Conservation (phyloP, 2,329 filamentous ascomycete genomes). For the Xylariaceae sp. region DNA sequence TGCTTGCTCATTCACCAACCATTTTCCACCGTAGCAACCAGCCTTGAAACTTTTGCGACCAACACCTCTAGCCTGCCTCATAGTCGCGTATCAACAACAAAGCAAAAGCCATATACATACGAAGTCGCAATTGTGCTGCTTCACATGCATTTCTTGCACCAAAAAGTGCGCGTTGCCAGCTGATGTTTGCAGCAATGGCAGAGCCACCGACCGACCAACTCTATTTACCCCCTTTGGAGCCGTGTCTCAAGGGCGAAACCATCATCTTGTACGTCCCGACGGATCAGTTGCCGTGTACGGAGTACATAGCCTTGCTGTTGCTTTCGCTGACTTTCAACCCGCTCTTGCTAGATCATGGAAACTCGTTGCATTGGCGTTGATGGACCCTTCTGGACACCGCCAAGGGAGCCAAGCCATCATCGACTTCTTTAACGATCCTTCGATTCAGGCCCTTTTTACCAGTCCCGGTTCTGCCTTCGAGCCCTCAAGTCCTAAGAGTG, state of each 20-base stretch:
- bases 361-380: slow-evolving; percentile 52
- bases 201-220: slow-evolving; percentile 60
- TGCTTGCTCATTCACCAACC: background rate
- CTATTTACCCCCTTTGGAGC: slow-evolving; percentile 81
- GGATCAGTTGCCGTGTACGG: background rate
- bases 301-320: background rate
- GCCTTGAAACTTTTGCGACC: slow-evolving; percentile 20
- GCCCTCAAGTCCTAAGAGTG: slow-evolving; percentile 47
- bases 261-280: slow-evolving; percentile 65
- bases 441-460: slow-evolving; percentile 64
- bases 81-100: slow-evolving; percentile 17
- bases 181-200: slow-evolving; percentile 62
- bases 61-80: slow-evolving; percentile 5
- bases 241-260: slow-evolving; percentile 76
- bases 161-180: slow-evolving; percentile 35
- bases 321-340: slow-evolving; percentile 20
- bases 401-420: slow-evolving; percentile 53
- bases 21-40: background rate
- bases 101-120: slow-evolving; percentile 14
- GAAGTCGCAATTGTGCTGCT: slow-evolving; percentile 16
- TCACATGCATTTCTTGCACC: slow-evolving; percentile 33
- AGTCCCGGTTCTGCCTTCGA: slow-evolving; percentile 66
- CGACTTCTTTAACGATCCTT: slow-evolving; percentile 66
- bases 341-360: slow-evolving; percentile 54
- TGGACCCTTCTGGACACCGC: slow-evolving; percentile 54